Evolutionary conservation across 225 moss, liverwort and hornwort genomes (phyloP), one percentile per base, ranked within the genome.

Genomic region (Pseudoscleropodium purum): DNA sequence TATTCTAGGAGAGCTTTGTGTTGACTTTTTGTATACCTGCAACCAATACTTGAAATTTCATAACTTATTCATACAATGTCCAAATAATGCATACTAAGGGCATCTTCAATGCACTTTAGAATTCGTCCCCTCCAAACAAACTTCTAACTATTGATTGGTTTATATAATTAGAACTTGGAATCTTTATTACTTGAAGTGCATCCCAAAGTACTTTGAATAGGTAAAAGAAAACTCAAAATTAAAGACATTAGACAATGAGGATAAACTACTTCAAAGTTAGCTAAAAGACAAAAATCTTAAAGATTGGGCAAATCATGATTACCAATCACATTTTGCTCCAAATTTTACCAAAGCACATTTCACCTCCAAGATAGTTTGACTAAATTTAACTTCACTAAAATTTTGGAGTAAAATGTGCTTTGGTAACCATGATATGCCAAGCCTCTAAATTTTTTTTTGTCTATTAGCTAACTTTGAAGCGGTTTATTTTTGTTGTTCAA

Each of bases 341-440:
- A 43, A 29, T 43, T 18, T 34, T 8, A 18, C 10, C 34, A 36
- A 66, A 63, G 30, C 63, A 7, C 30, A 63, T 7, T 63, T 63
- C 15, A 63, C 30, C 7, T 7, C 7, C 7, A 29, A 63, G 54
- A 9, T 47, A 54, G 15, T 63, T 30, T 63, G 30, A 7, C 15
- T 15, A 63, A 7, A 30, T 64, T 64, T 33, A 16, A 36, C 18
- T 64, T 64, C 31, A 4, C 3, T 63, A 63, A 9, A 63, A 70
- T 7, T 39, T 70, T 43, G 15, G 7, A 74, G 6, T 45, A 45
- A 74, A 74, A 18, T 17, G 45, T 74, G 17, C 3, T 45, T 30
- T 8, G 10, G 3, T 29, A 30, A 17, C 2, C 1, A 0, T 43
- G 2, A 45, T 74, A 15, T 74, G 6, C 0, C 0, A 45, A 4